A percentile compares a stretch with the other conserved stretches of the same genome.
phyloP scores from a whole-genome alignment of 2,329 filamentous ascomycete genomes.

The Hymenoscyphus salicellus region DNA sequence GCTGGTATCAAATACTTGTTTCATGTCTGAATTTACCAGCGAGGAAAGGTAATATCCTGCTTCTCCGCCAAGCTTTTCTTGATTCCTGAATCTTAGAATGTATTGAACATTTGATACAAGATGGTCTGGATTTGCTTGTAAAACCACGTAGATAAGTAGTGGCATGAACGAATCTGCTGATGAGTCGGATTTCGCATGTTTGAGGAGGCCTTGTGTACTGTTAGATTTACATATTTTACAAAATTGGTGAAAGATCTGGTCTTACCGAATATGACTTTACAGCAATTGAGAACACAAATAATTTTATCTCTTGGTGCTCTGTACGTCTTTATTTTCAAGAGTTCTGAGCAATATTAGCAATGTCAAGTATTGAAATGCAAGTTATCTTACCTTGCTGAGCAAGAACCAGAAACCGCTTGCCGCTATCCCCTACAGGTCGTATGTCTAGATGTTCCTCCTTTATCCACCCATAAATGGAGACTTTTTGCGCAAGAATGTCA shows the following conservation, averaged over 20 bases:
- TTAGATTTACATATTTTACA: conserved; percentile 21
- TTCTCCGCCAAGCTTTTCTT: conserved; percentile 96
- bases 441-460: conserved; percentile 92
- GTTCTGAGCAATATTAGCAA: conserved; percentile 53
- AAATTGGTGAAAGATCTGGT: conserved; percentile 3
- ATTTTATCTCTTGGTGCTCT: conserved; percentile 97
- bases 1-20: conserved; percentile 5
- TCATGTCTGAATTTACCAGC: conserved; percentile 53
- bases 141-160: conserved; percentile 89
- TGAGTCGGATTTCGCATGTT: conserved; percentile 88
- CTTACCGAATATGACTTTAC: conserved; percentile 96
- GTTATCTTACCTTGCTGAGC: conserved; percentile 71
- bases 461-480: conserved; percentile 95
- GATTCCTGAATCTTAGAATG: conserved; percentile 92
- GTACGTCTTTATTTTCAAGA: conserved; percentile 95
- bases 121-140: conserved; percentile 92
- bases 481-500: conserved; percentile 93
- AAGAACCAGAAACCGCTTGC: conserved; percentile 79
- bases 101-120: conserved; percentile 98
- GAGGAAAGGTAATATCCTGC: conserved; percentile 98
- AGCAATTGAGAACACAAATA: conserved; percentile 96
- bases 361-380: background rate
- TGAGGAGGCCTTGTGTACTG: conserved; percentile 64
- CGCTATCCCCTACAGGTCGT: conserved; percentile 76
- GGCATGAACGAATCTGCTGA: conserved; percentile 96